Base-by-base conservation (phyloP, 345 rosid genomes). In the Lepidium aucheri region DNA sequence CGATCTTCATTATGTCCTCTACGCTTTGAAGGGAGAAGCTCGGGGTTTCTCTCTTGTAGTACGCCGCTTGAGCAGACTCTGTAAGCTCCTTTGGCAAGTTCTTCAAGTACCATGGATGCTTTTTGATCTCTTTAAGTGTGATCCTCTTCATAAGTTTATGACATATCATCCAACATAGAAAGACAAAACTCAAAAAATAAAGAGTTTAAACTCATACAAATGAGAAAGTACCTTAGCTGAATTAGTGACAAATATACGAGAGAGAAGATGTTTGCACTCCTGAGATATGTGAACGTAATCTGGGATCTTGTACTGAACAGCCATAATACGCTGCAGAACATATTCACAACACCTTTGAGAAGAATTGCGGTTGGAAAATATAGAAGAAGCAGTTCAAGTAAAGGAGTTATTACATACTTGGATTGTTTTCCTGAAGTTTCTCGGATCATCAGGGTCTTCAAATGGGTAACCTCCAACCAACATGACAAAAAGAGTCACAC, bases 401-500 rank as follows among this genome's bases (percentile, higher is more conserved):
- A 7, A 1, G 12, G 42, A 54, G 58, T 41, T 20, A 18, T 52
- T 11, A 9, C 4, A 8, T 75, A 91, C 98, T 85, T 91, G 95
- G 67, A 91, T 89, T 49, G 98, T 89, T 80, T 85, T 91, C 76
- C 96, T 81, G 76, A 88, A 86, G 83, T 91, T 89, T 65, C 79
- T 84, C 9, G 98, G 96, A 73, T 91, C 98, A 52, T 79, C 72
- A 33, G 84, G 92, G 77, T 91, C 98, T 70, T 91, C 98, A 68
- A 91, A 91, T 17, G 98, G 98, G 74, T 91, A 91, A 40, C 89
- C 95, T 45, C 98, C 98, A 52, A 91, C 95, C 65, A 91, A 69
- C 98, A 91, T 91, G 16, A 91, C 96, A 67, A 89, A 91, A 24
- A 91, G 90, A 59, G 96, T 91, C 60, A 91, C 98, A 67, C 98